These are phyloP conservation scores for Pugionium cornutum DNA, from an alignment of 345 rosid genomes.

Conservation along the genomic window DNA sequence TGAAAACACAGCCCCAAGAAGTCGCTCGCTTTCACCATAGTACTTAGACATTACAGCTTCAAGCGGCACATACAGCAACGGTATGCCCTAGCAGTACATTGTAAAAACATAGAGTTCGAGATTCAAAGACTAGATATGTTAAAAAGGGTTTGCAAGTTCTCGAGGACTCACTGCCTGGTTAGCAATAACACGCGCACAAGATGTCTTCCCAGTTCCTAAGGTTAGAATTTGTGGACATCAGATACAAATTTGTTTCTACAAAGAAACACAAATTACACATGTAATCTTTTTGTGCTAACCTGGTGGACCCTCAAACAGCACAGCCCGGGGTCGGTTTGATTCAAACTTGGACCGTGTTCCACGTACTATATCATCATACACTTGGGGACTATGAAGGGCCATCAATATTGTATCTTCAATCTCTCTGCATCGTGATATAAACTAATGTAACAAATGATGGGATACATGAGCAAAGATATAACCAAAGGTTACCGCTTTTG, in stretches of 20 bases:
- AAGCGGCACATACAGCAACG: conserved; percentile 81
- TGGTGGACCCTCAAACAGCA: conserved; percentile 97
- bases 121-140: neutral
- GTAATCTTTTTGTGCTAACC: conserved; percentile 46
- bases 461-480: conserved; percentile 1
- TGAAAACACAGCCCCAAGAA: conserved; percentile 80
- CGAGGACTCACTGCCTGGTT: conserved; percentile 70
- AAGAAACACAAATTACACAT: neutral
- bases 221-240: conserved; percentile 25
- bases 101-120: conserved; percentile 4
- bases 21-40: conserved; percentile 89
- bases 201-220: conserved; percentile 96
- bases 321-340: conserved; percentile 91
- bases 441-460: neutral
- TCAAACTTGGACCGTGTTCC: conserved; percentile 83
- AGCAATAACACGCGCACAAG: conserved; percentile 91
- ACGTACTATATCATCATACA: conserved; percentile 89
- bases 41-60: conserved; percentile 89
- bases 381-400: conserved; percentile 84
- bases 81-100: conserved; percentile 64
- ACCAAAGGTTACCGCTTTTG: conserved; percentile 55
- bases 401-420: conserved; percentile 86
- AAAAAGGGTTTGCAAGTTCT: neutral
- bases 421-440: conserved; percentile 55
- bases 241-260: conserved; percentile 14